Base-by-base conservation (phyloP, 495 filamentous ascomycete species). In the Annulohypoxylon maeteangense region DNA sequence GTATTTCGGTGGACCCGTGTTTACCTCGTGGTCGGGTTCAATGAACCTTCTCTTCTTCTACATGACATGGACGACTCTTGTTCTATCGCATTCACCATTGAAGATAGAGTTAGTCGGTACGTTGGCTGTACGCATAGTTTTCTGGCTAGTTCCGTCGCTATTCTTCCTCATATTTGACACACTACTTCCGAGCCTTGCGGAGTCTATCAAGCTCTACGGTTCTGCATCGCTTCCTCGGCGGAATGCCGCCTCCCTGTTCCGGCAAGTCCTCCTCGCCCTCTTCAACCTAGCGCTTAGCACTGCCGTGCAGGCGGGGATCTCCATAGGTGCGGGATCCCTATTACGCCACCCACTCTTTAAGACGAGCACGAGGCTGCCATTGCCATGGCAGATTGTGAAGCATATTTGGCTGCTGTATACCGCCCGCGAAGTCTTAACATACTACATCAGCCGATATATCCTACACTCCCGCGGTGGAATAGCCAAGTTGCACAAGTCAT, bases 21-120 rank as follows among this genome's bases (percentile, higher is more conserved):
- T 86, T 27, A 83, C 82, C n/a, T 87, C 87, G 8, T 94, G 90
- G 80, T 90, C 89, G 48, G 94, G 93, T 2, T 92, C 88, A 11
- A 81, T 97, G 63, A 97, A 97, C 75, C 75, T 97, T 16, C 76
- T 97, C 51, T 95, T 97, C 81, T 97, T 98, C 81, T 95, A 93
- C 78, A 88, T 90, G 78, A 95, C 92, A 77, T 97, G 94, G 94
- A 88, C 88, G 7, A 95, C 93, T 0, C 85, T 98, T 8, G 87
- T 95, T 2, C 81, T 93, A 16, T 91, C 90, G 34, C 91, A 96
- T 70, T 80, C 89, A 0, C 90, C 92, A 0, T 81, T 95, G 34
- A 88, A 88, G 62, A 88, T 98, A 65, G 93, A 97, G 78, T 70
- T 97, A 2, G 76, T 91, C 31, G 91, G 89, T 32, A 91, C 89